Percentiles rank a stretch among this genome's conserved stretches.
Evolutionary conservation across 23 red algal genomes (phyloP).

Genomic region (Gracilaria caudata): DNA sequence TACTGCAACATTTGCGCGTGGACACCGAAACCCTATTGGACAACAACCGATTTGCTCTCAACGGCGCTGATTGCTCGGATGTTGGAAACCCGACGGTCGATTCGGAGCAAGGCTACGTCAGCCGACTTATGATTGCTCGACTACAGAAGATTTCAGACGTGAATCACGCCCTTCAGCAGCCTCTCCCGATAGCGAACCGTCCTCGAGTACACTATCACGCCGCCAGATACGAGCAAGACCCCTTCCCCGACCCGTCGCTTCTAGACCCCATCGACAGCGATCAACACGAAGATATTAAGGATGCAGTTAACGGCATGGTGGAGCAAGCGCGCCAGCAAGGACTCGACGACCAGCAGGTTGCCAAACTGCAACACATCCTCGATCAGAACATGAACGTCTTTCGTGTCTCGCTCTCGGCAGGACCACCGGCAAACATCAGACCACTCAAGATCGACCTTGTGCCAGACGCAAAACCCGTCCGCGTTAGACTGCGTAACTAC

Average conservation of each 20-base stretch:
- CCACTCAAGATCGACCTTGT: background rate
- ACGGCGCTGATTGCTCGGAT: background rate
- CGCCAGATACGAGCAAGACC: slow-evolving; percentile 1
- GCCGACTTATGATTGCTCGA: slow-evolving; percentile 8
- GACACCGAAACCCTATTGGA: background rate
- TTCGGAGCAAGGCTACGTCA: background rate
- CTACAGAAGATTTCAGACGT: background rate
- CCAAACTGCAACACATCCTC: background rate
- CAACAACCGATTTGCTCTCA: background rate
- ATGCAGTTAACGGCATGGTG: background rate
- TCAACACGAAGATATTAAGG: slow-evolving; percentile 8
- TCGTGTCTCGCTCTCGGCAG: background rate
- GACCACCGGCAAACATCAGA: background rate
- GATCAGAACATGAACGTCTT: slow-evolving; percentile 6
- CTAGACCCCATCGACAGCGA: slow-evolving; percentile 10
- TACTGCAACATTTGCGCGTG: background rate
- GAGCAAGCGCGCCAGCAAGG: background rate
- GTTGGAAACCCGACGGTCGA: background rate
- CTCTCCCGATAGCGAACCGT: background rate
- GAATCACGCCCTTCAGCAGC: background rate
- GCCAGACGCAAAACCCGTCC: too few species aligned
- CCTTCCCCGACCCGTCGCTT: slow-evolving; percentile 22
- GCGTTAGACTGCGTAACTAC: too few species aligned
- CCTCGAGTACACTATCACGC: background rate
- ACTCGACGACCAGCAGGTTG: too few species aligned